Evolutionary conservation across 106 monocot species (phyloP).

Genomic region (Platanthera zijinensis): DNA sequence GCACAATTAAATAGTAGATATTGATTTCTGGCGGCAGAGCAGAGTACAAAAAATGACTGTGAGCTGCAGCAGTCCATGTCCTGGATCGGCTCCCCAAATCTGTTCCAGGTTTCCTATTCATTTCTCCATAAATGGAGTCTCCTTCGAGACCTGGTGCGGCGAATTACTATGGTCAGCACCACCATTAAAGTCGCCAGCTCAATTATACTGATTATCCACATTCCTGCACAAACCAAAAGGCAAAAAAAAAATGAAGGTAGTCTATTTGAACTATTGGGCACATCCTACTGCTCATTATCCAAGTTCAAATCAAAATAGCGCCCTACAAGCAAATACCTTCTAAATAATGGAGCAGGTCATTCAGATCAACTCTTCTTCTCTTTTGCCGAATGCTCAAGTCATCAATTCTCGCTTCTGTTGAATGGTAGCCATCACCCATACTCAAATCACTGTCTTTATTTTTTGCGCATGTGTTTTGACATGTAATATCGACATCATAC

Average conservation of each 20-base stretch:
- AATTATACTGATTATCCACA: constrained; percentile 24
- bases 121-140: constrained; percentile 21
- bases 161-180: constrained; percentile 14
- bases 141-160: constrained; percentile 30
- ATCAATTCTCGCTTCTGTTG: neutral
- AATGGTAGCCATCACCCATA: constrained; percentile 6
- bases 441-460: constrained; percentile 11
- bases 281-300: neutral
- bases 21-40: too few relatives aligned
- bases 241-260: neutral
- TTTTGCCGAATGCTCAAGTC: constrained; percentile 1
- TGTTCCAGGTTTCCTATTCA: neutral
- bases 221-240: constrained; percentile 28
- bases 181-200: constrained; percentile 22
- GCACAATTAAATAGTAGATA: too few relatives aligned
- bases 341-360: constrained; percentile 43
- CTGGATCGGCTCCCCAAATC: too few relatives aligned
- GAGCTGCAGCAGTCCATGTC: too few relatives aligned
- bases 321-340: constrained; percentile 23
- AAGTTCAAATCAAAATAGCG: neutral
- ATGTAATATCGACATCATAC: constrained; percentile 44
- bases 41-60: too few relatives aligned
- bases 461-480: constrained; percentile 59
- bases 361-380: constrained; percentile 28
- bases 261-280: neutral